A percentile compares a stretch with the other conserved stretches of the same genome.
Evolutionary conservation across 306 rosid genomes (phyloP).

Genomic region (Nissolia schottii): DNA sequence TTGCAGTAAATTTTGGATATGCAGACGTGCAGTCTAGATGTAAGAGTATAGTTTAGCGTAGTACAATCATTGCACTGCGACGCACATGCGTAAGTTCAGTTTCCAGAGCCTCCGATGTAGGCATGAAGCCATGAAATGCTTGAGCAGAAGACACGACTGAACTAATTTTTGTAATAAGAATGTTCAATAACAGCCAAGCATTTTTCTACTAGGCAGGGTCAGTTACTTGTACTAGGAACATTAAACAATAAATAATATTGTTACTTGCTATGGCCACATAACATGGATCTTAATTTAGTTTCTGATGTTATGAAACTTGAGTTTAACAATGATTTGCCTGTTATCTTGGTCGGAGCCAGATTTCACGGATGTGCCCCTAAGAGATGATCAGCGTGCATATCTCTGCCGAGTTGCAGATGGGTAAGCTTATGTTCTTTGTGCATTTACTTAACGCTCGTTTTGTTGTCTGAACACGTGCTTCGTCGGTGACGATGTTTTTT

Average conservation of each 20-base stretch:
- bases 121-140: too few species aligned
- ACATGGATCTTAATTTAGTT: background rate
- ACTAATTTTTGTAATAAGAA: too few species aligned
- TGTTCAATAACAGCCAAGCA: too few species aligned
- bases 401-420: constrained; percentile 92
- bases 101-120: too few species aligned
- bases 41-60: too few species aligned
- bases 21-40: too few species aligned
- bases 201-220: too few species aligned
- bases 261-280: background rate
- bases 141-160: too few species aligned
- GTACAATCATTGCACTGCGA: too few species aligned
- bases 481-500: constrained; percentile 21
- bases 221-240: background rate
- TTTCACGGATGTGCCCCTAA: constrained; percentile 90
- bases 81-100: too few species aligned
- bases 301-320: background rate
- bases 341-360: constrained; percentile 42
- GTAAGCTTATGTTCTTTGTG: constrained; percentile 29
- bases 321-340: constrained; percentile 6
- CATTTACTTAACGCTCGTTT: background rate
- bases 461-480: constrained; percentile 14
- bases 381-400: constrained; percentile 90
- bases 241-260: background rate
- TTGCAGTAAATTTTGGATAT: too few species aligned